Conservation (phyloP, 169 alveolate species). For the Eimeria tenella region DNA sequence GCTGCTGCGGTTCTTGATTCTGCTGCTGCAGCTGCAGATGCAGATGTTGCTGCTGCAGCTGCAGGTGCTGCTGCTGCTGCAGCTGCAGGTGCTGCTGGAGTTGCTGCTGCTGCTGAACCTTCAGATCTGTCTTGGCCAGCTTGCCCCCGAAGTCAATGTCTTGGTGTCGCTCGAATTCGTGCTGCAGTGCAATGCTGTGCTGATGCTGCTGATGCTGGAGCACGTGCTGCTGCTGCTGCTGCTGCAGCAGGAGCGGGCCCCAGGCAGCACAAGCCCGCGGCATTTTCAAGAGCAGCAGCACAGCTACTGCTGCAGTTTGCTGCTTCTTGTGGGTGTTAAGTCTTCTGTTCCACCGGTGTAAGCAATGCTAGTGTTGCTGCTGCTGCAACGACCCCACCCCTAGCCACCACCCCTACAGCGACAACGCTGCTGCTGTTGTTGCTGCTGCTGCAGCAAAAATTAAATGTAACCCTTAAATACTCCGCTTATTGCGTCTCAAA, state of each 20-base stretch:
- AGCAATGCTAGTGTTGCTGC: background rate
- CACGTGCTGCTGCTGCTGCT: constrained; percentile 11
- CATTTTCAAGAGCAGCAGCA: background rate
- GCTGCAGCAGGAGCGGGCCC: background rate
- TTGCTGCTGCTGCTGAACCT: background rate
- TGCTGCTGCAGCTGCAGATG: constrained; percentile 40
- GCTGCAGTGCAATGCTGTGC: background rate
- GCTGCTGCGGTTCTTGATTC: constrained; percentile 48
- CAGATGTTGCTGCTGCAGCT: constrained; percentile 32
- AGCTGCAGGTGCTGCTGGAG: background rate
- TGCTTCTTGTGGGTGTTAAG: background rate
- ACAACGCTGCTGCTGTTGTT: too few relatives aligned
- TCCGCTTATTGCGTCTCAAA: too few relatives aligned
- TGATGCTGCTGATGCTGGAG: background rate
- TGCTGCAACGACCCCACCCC: background rate
- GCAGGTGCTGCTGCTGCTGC: constrained; percentile 31
- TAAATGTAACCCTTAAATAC: too few relatives aligned
- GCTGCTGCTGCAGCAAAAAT: too few relatives aligned
- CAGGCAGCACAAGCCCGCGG: background rate
- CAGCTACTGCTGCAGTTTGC: background rate
- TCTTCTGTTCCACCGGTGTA: background rate
- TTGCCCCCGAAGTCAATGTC: background rate
- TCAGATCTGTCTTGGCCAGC: background rate
- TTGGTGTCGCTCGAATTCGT: background rate
- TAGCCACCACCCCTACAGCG: background rate